Percentiles rank a stretch among this genome's conserved stretches.
Conservation (phyloP, 805 yeast species). For the Candida michaelii region DNA sequence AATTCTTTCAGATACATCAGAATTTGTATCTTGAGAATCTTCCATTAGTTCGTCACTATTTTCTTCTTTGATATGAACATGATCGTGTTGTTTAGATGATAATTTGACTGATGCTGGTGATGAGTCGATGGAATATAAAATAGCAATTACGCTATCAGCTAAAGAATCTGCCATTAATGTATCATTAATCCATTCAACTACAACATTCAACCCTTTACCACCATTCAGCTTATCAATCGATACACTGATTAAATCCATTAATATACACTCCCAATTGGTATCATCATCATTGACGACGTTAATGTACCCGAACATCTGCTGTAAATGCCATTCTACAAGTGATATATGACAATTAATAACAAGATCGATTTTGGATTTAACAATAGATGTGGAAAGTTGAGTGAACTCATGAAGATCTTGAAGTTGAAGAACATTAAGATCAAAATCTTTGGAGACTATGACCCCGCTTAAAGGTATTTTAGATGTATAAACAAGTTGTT, state of each 20-base stretch:
- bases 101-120: conserved; percentile 93
- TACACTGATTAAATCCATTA: conserved; percentile 44
- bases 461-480: conserved; percentile 68
- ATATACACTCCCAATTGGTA: conserved; percentile 42
- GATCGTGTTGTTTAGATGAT: conserved; percentile 57
- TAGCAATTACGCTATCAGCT: conserved; percentile 92
- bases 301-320: conserved; percentile 92
- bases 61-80: conserved; percentile 16
- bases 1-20: conserved; percentile 32
- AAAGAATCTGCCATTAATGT: conserved; percentile 80
- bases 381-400: conserved; percentile 78
- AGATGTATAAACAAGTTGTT: conserved; percentile 17
- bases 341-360: conserved; percentile 79
- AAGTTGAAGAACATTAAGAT: conserved; percentile 75
- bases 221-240: conserved; percentile 41
- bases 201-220: conserved; percentile 37
- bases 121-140: conserved; percentile 86
- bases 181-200: conserved; percentile 90
- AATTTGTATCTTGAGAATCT: conserved; percentile 25
- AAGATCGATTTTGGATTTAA: conserved; percentile 78
- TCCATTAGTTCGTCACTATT: background rate
- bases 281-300: conserved; percentile 60
- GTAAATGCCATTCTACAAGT: conserved; percentile 82
- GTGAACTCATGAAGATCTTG: conserved; percentile 89
- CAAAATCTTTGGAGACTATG: conserved; percentile 87